These are phyloP conservation scores for Lithohypha guttulata DNA, from an alignment of 2,329 filamentous ascomycete species.

Conservation along the genomic window DNA sequence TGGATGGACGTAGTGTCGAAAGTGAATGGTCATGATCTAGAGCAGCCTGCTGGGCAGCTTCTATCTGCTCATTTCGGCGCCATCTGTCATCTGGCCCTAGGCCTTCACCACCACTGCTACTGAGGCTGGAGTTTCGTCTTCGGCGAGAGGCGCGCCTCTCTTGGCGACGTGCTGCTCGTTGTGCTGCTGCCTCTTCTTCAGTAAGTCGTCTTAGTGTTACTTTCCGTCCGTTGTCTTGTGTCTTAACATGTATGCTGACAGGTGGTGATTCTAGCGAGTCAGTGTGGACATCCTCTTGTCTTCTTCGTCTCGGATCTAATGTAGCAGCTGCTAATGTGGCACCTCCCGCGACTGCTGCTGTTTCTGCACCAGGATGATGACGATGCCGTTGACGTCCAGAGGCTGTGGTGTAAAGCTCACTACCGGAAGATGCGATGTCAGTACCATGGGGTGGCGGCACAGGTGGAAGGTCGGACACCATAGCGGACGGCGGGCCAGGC, in stretches of 20 bases:
- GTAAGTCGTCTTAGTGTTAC: constrained; percentile 52
- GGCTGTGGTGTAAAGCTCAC: constrained; percentile 24
- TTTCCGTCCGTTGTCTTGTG: constrained; percentile 53
- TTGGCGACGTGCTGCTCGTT: constrained; percentile 43
- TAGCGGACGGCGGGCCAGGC: constrained; percentile 20
- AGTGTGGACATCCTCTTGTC: constrained; percentile 28
- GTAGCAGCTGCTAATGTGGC: constrained; percentile 24
- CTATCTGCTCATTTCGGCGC: constrained; percentile 39
- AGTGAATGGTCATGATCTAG: too few species aligned
- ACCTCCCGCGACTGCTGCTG: constrained; percentile 26
- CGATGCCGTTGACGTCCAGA: constrained; percentile 21
- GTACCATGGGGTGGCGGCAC: constrained; percentile 31
- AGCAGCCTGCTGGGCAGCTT: constrained; percentile 35
- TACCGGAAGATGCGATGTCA: constrained; percentile 26
- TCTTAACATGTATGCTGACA: constrained; percentile 54
- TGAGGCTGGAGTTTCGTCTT: constrained; percentile 31
- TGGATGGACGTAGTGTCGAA: constrained; percentile 21
- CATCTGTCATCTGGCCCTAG: constrained; percentile 30
- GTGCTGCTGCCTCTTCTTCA: constrained; percentile 51
- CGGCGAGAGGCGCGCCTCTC: constrained; percentile 33
- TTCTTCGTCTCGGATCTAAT: constrained; percentile 24
- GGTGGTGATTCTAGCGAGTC: constrained; percentile 45
- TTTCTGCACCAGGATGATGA: constrained; percentile 24
- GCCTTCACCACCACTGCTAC: constrained; percentile 31
- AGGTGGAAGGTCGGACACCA: constrained; percentile 29